A percentile compares a stretch with the other conserved stretches of the same genome.
Evolutionary conservation across 345 rosid genomes (phyloP).

Genomic region (Zanthoxylum bungeanum): DNA sequence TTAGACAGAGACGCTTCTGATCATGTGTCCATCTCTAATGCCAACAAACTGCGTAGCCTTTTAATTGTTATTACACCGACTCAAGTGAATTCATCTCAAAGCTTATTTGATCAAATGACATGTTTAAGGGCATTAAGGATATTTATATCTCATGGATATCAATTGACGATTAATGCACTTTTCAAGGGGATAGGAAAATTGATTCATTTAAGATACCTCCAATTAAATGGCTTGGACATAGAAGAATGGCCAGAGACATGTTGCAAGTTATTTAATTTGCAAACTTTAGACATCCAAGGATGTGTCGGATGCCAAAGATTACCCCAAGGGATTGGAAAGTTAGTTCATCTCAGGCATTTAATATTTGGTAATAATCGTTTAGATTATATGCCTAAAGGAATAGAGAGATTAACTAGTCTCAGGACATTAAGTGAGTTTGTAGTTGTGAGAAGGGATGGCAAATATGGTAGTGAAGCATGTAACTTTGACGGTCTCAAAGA

Average conservation of each 20-base stretch:
- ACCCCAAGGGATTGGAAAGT: not conserved
- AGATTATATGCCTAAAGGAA: not conserved
- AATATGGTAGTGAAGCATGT: not conserved
- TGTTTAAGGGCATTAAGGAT: not conserved
- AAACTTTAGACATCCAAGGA: not conserved
- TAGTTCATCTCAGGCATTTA: not conserved
- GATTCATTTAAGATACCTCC: not conserved
- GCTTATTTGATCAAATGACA: not conserved
- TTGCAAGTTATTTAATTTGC: not conserved
- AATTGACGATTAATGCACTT: no score
- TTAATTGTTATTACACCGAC: not conserved
- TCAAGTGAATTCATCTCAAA: no score
- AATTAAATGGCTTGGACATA: not conserved
- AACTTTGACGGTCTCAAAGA: not conserved
- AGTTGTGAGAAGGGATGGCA: no score
- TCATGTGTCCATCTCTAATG: not conserved
- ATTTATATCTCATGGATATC: no score
- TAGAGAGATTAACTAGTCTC: not conserved
- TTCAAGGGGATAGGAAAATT: not conserved
- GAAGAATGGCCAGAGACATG: not conserved
- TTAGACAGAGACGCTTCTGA: not conserved
- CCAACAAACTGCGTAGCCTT: not conserved
- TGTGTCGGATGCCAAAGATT: not conserved
- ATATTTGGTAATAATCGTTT: not conserved
- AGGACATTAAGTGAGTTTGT: not conserved